Evolutionary conservation across 257 asterid genomes (phyloP).

Genomic region (Gardenia jasminoides): DNA sequence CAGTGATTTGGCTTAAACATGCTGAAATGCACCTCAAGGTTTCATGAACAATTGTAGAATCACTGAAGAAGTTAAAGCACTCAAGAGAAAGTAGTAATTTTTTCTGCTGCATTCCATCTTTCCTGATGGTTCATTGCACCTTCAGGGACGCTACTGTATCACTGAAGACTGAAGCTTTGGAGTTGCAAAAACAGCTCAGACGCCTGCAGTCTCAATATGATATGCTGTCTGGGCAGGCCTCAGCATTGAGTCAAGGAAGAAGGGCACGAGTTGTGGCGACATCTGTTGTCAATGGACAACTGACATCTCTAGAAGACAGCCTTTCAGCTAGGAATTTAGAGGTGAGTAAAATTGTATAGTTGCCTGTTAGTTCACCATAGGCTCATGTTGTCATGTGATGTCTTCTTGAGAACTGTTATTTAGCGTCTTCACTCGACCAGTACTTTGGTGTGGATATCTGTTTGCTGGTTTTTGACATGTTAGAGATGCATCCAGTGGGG

Average conservation of each 20-base stretch:
- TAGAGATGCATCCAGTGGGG: not conserved
- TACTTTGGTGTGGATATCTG: not conserved
- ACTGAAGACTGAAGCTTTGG: slow-evolving; percentile 81
- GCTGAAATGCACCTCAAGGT: not conserved
- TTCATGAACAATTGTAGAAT: slow-evolving; percentile 10
- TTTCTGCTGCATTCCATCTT: slow-evolving; percentile 22
- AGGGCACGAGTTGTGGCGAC: slow-evolving; percentile 93
- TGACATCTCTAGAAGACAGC: slow-evolving; percentile 71
- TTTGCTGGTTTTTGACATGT: not conserved
- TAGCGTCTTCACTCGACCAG: not conserved
- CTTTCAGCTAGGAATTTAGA: slow-evolving; percentile 92
- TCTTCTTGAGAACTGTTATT: not conserved
- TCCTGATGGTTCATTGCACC: slow-evolving; percentile 28
- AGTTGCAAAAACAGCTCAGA: slow-evolving; percentile 91
- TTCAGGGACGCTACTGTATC: slow-evolving; percentile 85
- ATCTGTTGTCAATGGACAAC: slow-evolving; percentile 78
- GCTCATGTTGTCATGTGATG: not conserved
- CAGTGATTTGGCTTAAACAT: not conserved
- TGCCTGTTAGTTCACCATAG: slow-evolving; percentile 2
- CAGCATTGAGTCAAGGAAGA: slow-evolving; percentile 92
- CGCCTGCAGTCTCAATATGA: slow-evolving; percentile 77
- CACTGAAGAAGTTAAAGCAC: slow-evolving; percentile 15
- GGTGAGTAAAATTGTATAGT: slow-evolving; percentile 39
- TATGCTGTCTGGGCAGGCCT: slow-evolving; percentile 86
- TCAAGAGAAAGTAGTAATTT: not conserved